Conservation (phyloP, 2,329 filamentous ascomycete species). For the Xylaria sp. region DNA sequence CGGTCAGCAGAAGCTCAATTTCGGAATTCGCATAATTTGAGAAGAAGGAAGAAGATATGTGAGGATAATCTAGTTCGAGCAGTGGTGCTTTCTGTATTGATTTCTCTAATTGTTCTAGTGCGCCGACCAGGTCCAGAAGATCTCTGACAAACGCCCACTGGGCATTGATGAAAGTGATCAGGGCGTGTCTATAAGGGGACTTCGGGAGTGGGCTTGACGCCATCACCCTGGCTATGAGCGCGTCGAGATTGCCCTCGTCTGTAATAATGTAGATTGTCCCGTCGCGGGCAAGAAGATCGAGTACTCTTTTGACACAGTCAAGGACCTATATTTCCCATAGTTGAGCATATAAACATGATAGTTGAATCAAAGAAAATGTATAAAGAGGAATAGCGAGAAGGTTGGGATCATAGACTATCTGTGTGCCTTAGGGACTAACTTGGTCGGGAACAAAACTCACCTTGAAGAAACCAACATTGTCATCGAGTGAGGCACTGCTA, state of each 20-base stretch:
- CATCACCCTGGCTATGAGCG: background rate
- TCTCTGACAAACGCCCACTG: background rate
- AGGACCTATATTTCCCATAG: slow-evolving; percentile 1
- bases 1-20: slow-evolving; percentile 14
- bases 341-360: background rate
- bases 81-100: background rate
- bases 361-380: background rate
- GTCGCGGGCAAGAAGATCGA: background rate
- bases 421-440: background rate
- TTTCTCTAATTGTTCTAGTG: background rate
- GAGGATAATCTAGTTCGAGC: background rate
- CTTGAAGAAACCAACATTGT: slow-evolving; percentile 10
- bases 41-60: background rate
- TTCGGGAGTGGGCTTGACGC: background rate
- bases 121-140: background rate
- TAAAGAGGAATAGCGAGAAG: background rate
- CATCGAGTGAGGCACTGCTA: background rate
- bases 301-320: background rate
- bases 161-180: background rate
- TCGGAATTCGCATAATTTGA: slow-evolving; percentile 11
- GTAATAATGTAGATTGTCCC: background rate
- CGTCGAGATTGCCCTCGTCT: background rate
- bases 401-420: background rate
- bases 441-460: background rate
- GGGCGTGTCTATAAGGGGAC: background rate